A percentile compares a stretch with the other conserved stretches of the same genome.
These are phyloP conservation scores for Geranium brycei DNA, from an alignment of 345 rosid genomes.

Conservation along the genomic window DNA sequence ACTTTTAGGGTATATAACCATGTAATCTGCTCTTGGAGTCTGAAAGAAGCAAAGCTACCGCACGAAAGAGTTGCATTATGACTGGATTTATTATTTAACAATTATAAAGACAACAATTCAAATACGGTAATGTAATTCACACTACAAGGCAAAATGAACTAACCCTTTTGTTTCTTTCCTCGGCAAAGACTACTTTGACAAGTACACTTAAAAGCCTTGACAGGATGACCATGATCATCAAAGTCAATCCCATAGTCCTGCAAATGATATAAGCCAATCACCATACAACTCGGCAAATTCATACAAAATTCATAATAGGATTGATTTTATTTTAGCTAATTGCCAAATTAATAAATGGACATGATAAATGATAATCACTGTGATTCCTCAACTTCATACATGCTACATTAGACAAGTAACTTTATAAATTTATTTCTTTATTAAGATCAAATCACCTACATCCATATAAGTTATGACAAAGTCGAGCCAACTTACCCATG, in stretches of 20 bases:
- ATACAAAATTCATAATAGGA: not conserved
- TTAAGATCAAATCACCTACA: not conserved
- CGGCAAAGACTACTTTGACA: conserved; percentile 69
- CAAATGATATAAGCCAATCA: conserved; percentile 1
- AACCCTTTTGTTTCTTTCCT: conserved; percentile 24
- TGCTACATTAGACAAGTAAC: not conserved
- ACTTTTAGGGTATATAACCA: no score
- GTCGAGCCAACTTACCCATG: conserved; percentile 52
- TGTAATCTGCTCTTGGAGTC: no score
- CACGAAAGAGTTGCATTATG: no score
- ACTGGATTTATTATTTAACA: no score
- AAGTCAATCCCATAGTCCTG: conserved; percentile 88
- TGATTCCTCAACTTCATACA: not conserved
- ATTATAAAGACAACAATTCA: not conserved
- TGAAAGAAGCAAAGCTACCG: no score
- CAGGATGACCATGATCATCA: conserved; percentile 48
- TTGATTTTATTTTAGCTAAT: no score
- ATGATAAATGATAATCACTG: no score
- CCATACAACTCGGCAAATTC: not conserved
- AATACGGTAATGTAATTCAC: not conserved
- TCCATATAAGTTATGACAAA: not conserved
- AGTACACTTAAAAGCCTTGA: conserved; percentile 57
- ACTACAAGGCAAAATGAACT: conserved; percentile 1
- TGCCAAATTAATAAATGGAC: no score
- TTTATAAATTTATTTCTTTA: not conserved